Base-by-base conservation (phyloP, 768 basidiomycete species). In the Mycena vulgaris region DNA sequence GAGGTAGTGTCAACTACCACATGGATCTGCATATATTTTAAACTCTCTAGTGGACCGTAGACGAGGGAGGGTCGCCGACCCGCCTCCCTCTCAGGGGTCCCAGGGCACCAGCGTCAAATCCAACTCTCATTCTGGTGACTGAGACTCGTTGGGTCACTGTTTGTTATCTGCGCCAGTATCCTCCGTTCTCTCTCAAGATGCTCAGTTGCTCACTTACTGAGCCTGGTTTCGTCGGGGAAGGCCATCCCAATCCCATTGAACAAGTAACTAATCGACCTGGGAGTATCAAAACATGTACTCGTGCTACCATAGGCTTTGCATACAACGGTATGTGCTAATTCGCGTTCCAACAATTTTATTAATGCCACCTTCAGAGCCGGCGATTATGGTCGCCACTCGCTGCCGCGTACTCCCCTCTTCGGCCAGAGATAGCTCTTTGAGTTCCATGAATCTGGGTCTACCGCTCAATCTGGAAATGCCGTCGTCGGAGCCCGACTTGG, bases 11-110 rank as follows among this genome's bases (percentile, higher is more conserved):
- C 63, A 28, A 10, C 40, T 25, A 31, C 33, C 10, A 5, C 31
- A 47, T 63, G 23, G 0, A 5, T 25, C n/a, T 14, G 17, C 63
- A 39, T 47, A n/a, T 27, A 58, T 35, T 37, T n/a, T n/a, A n/a
- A 61, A 47, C 51, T 68, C 25, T 57, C 6, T 56, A 93, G 92
- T 93, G 92, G 91, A 76, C 80, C 37, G 79, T 84, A 33, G 82
- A 82, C 51, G 73, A 80, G 14, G 76, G 83, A 52, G 88, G 87
- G n/a, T 78, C 80, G 21, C 84, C 87, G 4, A 80, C 76, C 39
- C 91, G 92, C 61, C 82, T 92, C 25, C 90, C 92, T 52, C 80
- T 82, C 5, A 83, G 86, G 35, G 93, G 93, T 2, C 92, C 92
- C 21, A 72, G 72, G 13, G 85, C 87, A 21, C 88, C 88, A 5